A percentile compares a stretch with the other conserved stretches of the same genome.
Conservation (phyloP, 192 early-diverging fungal species). For the Coemansia aciculifera region DNA sequence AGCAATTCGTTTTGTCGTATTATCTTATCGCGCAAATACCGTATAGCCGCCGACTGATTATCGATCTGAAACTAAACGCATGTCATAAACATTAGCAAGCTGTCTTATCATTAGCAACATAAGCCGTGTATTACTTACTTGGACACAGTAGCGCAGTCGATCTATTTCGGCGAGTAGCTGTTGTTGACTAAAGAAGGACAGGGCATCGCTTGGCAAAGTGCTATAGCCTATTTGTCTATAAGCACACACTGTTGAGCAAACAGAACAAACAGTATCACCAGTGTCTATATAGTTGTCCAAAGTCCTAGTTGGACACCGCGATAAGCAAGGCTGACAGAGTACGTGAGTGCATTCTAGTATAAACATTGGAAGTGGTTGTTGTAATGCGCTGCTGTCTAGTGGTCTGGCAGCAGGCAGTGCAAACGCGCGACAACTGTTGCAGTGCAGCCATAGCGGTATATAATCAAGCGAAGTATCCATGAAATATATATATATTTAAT, state of each 20-base stretch:
- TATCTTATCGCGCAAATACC: slow-evolving; percentile 17
- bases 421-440: slow-evolving; percentile 42
- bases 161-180: slow-evolving; percentile 37
- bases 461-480: background rate
- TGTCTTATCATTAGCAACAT: too few species aligned
- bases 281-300: background rate
- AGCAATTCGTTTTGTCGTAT: slow-evolving; percentile 33
- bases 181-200: slow-evolving; percentile 23
- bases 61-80: slow-evolving; percentile 36
- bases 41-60: slow-evolving; percentile 34
- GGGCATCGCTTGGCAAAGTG: slow-evolving; percentile 24
- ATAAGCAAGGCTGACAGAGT: slow-evolving; percentile 25
- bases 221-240: slow-evolving; percentile 17
- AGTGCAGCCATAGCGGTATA: slow-evolving; percentile 41
- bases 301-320: background rate
- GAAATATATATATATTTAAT: background rate
- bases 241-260: slow-evolving; percentile 35
- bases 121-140: slow-evolving; percentile 15
- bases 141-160: slow-evolving; percentile 33
- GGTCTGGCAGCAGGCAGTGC: background rate
- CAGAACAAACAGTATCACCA: slow-evolving; percentile 12
- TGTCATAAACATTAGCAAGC: too few species aligned
- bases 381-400: background rate
- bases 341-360: slow-evolving; percentile 45
- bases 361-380: background rate